phyloP scores from a whole-genome alignment of 495 filamentous ascomycete species.

The Tuber calosporum region DNA sequence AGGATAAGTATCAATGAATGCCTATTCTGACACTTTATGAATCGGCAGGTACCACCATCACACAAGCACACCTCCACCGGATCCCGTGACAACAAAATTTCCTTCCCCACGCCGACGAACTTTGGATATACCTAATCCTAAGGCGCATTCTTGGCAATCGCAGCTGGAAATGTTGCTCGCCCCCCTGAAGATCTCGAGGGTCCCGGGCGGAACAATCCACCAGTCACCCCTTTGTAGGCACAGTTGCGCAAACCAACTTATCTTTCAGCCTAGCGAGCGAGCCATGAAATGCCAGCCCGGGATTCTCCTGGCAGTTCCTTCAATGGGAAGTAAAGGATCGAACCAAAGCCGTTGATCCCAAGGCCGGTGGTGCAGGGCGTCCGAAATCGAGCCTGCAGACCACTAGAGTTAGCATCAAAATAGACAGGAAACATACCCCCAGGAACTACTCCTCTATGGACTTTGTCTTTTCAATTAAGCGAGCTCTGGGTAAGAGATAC shows the following conservation, averaged over 20 bases:
- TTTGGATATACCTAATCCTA: background rate
- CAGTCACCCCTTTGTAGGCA: background rate
- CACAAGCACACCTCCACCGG: background rate
- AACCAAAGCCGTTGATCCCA: background rate
- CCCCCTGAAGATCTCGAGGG: too few species aligned
- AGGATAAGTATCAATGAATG: too few species aligned
- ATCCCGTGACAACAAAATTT: background rate
- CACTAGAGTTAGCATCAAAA: background rate
- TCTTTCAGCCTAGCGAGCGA: background rate
- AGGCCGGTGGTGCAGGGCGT: background rate
- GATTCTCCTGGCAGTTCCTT: background rate
- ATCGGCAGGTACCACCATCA: too few species aligned
- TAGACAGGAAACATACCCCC: background rate
- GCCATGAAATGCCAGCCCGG: background rate
- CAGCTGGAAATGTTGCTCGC: background rate
- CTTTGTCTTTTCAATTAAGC: background rate
- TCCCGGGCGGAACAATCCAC: background rate
- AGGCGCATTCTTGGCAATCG: background rate
- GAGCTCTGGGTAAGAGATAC: background rate
- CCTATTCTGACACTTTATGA: too few species aligned
- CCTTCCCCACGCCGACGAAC: background rate
- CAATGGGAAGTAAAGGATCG: background rate
- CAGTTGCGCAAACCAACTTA: background rate
- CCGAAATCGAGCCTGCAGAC: background rate
- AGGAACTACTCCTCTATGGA: background rate